Evolutionary conservation across 345 rosid species (phyloP), one percentile per base, ranked within the genome.

Genomic region (Salix arbutifolia): DNA sequence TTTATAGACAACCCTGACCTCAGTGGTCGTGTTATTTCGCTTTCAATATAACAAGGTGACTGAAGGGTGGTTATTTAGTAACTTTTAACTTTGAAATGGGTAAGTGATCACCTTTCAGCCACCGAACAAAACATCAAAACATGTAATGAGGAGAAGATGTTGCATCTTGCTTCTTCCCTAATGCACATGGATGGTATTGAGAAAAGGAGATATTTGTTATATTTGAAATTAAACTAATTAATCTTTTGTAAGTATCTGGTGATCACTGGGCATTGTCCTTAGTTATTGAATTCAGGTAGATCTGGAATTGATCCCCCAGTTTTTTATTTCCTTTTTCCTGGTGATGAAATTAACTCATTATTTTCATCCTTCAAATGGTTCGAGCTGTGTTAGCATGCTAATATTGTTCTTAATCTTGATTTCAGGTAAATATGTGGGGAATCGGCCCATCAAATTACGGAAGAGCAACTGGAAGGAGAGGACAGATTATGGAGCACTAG

Each of bases 381-480:
- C 6, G 21, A 52, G n/a, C 58, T 52, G 58, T 52, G 21, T 52
- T 19, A 52, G 58, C 7, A 19, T 52, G 23, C 19, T 52, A 4
- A 52, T 74, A 31, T 30, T 21, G 56, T 38, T 3, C 16, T 71
- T 69, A 56, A 65, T 61, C 42, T 75, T 66, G 67, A 61, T 70
- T 76, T 77, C 87, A 96, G 99, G 99, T 58, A 96, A 96, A 79
- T 96, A 96, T 81, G 99, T 96, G 17, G 99, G 99, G 67, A 96
- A 96, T 79, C 86, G 99, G 52, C 99, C 98, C 1, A 93, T 96
- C 68, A 96, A 96, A 77, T 85, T 96, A 70, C 88, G 98, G 13
- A 96, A 96, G 87, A 96, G 99, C 88, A 96, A 91, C 79, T 96
- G 99, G 99, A 92, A 83, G 86, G 98, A 96, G 82, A 90, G 99